Conservation (phyloP, 257 asterid species). For the Lantana camara region DNA sequence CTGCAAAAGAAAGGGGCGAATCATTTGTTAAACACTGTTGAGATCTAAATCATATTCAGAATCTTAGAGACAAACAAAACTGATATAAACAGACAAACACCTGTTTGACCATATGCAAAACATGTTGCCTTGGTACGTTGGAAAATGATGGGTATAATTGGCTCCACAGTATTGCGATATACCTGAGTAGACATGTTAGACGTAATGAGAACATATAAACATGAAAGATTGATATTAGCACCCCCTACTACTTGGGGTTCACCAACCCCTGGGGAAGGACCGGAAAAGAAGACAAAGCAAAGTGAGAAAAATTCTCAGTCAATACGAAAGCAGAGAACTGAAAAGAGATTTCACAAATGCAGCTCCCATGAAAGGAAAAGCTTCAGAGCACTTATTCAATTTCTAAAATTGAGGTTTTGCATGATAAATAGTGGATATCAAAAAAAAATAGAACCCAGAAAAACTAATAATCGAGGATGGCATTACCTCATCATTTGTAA, state of each 20-base stretch:
- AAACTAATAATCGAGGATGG: constrained; percentile 19
- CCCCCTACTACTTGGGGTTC: constrained; percentile 8
- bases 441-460: not conserved
- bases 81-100: constrained; percentile 40
- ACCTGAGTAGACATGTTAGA: constrained; percentile 54
- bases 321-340: not conserved
- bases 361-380: constrained; percentile 13
- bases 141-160: constrained; percentile 90
- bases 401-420: not conserved
- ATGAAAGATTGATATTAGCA: constrained; percentile 11
- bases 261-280: not conserved
- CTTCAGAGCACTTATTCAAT: constrained; percentile 3
- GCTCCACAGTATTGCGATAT: constrained; percentile 89
- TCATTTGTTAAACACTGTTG: constrained; percentile 13
- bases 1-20: constrained; percentile 39
- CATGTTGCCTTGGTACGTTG: constrained; percentile 98
- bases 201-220: constrained; percentile 23
- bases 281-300: not conserved
- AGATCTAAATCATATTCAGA: constrained; percentile 19
- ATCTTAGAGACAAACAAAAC: constrained; percentile 9
- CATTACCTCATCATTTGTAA: constrained; percentile 92
- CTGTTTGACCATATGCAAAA: constrained; percentile 98
- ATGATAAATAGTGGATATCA: constrained; percentile 9
- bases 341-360: constrained; percentile 12
- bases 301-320: not conserved